These are phyloP conservation scores for Pyrenophora graminea DNA, from an alignment of 2,329 filamentous ascomycete genomes.

Conservation along the genomic window DNA sequence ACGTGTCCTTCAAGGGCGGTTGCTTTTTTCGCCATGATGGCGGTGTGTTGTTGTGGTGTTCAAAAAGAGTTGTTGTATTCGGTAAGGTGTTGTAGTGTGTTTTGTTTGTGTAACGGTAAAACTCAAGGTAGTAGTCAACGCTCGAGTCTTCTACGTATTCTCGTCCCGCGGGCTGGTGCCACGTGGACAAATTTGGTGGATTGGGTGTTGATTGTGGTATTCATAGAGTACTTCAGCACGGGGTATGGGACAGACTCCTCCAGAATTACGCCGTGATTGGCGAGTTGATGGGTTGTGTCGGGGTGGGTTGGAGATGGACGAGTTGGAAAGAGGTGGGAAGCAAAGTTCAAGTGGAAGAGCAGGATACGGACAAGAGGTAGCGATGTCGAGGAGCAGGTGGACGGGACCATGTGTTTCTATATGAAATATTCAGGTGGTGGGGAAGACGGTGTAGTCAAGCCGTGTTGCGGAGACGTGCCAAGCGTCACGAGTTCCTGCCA, in stretches of 20 bases:
- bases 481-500: conserved; percentile 2
- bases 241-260: conserved; percentile 38
- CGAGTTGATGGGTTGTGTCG: conserved; percentile 8
- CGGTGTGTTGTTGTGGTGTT: background rate
- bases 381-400: background rate
- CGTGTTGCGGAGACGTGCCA: conserved; percentile 4
- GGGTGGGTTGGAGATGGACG: background rate
- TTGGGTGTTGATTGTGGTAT: conserved; percentile 21
- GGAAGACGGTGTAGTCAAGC: conserved; percentile 2
- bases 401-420: background rate
- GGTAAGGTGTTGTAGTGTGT: background rate
- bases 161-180: conserved; percentile 21
- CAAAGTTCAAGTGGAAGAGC: background rate
- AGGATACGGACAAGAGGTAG: background rate
- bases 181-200: conserved; percentile 29
- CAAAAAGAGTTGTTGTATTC: background rate
- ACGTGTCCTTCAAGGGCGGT: conserved; percentile 34
- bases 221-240: conserved; percentile 35
- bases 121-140: conserved; percentile 6
- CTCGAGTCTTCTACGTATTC: conserved; percentile 22
- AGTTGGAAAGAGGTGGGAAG: background rate
- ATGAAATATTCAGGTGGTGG: conserved; percentile 1
- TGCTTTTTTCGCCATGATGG: conserved; percentile 29
- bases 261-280: conserved; percentile 32
- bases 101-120: background rate